A percentile compares a stretch with the other conserved stretches of the same genome.
Evolutionary conservation across 192 early-diverging fungal genomes (phyloP).

Genomic region (Backusella tarrabulga): DNA sequence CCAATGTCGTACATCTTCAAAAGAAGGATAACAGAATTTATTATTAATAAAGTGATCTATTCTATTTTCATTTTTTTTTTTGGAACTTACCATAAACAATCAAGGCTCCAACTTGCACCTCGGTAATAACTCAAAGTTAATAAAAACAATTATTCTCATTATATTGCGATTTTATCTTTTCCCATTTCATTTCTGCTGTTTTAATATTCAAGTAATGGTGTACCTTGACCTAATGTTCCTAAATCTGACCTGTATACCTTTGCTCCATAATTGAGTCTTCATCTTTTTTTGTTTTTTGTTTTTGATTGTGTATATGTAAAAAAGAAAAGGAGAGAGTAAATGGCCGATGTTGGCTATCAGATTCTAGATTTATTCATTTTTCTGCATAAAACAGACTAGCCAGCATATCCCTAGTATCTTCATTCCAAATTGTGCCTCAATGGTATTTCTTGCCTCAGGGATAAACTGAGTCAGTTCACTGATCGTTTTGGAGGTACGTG

Average conservation of each 20-base stretch:
- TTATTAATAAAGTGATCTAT: not conserved
- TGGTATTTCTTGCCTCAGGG: slow-evolving; percentile 47
- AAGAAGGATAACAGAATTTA: slow-evolving; percentile 48
- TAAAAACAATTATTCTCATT: not conserved
- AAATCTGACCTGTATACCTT: not conserved
- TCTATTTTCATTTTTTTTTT: slow-evolving; percentile 31
- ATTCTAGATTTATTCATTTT: not conserved
- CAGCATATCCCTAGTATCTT: not conserved
- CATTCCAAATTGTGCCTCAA: slow-evolving; percentile 19
- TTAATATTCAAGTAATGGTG: not conserved
- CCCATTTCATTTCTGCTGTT: slow-evolving; percentile 14
- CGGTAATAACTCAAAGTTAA: slow-evolving; percentile 74
- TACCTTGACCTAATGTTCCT: not conserved
- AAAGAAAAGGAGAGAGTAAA: not conserved
- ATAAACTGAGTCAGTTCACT: slow-evolving; percentile 30
- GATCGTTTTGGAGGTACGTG: not conserved
- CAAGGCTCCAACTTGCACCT: slow-evolving; percentile 86
- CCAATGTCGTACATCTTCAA: slow-evolving; percentile 91
- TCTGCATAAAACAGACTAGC: not conserved
- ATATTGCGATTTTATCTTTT: slow-evolving; percentile 23
- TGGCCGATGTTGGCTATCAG: not conserved
- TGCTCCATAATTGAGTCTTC: not conserved
- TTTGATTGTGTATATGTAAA: not conserved
- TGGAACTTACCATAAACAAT: slow-evolving; percentile 80
- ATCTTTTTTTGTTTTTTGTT: not conserved